These are phyloP conservation scores for Acacia pycnantha DNA, from an alignment of 331 rosid species.

Conservation along the genomic window DNA sequence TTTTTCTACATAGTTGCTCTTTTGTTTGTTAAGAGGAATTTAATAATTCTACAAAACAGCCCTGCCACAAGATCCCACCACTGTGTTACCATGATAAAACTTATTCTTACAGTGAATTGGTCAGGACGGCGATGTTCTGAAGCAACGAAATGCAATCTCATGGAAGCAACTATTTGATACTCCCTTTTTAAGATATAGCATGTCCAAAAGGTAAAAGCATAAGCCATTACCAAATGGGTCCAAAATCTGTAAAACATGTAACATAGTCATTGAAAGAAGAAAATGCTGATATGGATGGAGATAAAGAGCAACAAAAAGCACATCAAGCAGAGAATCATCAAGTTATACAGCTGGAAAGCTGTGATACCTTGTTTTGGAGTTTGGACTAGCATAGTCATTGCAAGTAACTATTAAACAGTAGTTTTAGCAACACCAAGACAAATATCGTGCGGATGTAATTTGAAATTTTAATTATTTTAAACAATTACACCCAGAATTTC, in stretches of 20 bases:
- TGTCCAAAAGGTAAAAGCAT: slow-evolving; percentile 91
- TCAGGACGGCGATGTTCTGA: slow-evolving; percentile 84
- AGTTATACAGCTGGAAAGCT: background rate
- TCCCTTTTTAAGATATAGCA: slow-evolving; percentile 81
- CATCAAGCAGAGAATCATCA: background rate
- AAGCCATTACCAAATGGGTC: slow-evolving; percentile 97
- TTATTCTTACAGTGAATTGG: slow-evolving; percentile 80
- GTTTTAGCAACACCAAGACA: background rate
- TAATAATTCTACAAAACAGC: slow-evolving; percentile 1
- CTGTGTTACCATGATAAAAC: slow-evolving; percentile 9
- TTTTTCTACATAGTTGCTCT: too few species aligned
- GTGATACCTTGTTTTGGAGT: background rate
- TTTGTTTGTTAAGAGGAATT: slow-evolving; percentile 1
- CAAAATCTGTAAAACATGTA: slow-evolving; percentile 72
- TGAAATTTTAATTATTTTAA: background rate
- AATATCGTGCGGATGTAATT: background rate
- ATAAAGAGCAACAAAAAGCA: background rate
- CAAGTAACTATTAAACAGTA: background rate
- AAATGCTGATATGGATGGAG: slow-evolving; percentile 5
- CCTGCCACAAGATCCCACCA: background rate
- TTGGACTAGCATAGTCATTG: background rate
- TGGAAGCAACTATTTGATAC: slow-evolving; percentile 72
- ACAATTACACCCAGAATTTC: background rate
- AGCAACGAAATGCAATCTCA: slow-evolving; percentile 90
- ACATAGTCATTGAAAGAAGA: slow-evolving; percentile 25